A percentile compares a stretch with the other conserved stretches of the same genome.
These are phyloP conservation scores for Colletotrichum sansevieriae DNA, from an alignment of 2,329 filamentous ascomycete species.

Conservation along the genomic window DNA sequence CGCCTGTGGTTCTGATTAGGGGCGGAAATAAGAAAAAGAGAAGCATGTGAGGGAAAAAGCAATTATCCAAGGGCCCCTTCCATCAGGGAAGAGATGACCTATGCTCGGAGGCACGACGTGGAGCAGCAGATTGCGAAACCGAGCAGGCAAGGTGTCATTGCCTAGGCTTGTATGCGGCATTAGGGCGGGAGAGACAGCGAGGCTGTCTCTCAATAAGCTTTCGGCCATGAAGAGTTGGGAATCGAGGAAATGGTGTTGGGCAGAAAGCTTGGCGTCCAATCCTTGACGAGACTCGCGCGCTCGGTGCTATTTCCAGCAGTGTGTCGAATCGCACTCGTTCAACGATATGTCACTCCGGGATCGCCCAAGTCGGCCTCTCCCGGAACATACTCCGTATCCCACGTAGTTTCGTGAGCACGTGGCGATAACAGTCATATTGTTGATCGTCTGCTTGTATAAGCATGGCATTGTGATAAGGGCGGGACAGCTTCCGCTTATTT, in stretches of 20 bases:
- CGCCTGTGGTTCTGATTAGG: background rate
- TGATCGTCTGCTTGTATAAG: background rate
- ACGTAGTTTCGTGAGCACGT: constrained; percentile 31
- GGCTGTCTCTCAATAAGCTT: background rate
- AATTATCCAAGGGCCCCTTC: background rate
- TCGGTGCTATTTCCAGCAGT: background rate
- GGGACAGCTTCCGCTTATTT: background rate
- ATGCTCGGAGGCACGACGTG: constrained; percentile 17
- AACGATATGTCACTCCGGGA: constrained; percentile 2
- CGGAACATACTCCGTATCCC: constrained; percentile 10
- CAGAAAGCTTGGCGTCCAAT: constrained; percentile 15
- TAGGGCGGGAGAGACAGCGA: background rate
- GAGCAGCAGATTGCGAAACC: constrained; percentile 8
- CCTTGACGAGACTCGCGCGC: background rate
- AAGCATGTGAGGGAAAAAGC: constrained; percentile 22
- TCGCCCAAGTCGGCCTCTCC: constrained; percentile 19
- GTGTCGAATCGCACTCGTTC: constrained; percentile 7
- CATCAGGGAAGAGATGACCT: background rate
- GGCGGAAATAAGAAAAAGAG: background rate
- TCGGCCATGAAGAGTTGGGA: constrained; percentile 4
- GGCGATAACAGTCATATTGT: constrained; percentile 17
- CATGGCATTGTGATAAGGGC: background rate
- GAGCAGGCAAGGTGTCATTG: constrained; percentile 15
- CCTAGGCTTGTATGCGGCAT: background rate
- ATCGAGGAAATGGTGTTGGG: constrained; percentile 19